A percentile compares a stretch with the other conserved stretches of the same genome.
Evolutionary conservation across 2,329 filamentous ascomycete species (phyloP).

Genomic region (Xylaria sp.): DNA sequence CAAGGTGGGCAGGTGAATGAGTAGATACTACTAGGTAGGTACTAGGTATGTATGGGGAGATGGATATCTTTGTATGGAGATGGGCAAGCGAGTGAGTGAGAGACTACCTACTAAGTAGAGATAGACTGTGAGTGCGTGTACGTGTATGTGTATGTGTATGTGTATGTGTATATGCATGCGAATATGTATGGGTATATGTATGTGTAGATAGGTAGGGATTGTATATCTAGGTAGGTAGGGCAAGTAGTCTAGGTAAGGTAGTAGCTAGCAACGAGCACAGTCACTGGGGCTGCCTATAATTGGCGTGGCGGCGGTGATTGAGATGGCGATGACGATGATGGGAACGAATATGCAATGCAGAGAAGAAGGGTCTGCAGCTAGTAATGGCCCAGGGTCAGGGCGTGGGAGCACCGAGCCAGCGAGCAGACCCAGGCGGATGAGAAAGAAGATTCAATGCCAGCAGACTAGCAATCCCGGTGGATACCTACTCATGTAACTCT

Average conservation of each 20-base stretch:
- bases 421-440: conserved; percentile 20
- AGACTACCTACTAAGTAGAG: too few relatives aligned
- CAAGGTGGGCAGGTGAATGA: background rate
- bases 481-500: conserved; percentile 31
- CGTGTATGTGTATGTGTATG: too few relatives aligned
- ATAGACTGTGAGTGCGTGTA: too few relatives aligned
- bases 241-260: background rate
- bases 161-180: too few relatives aligned
- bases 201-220: too few relatives aligned
- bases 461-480: conserved; percentile 29
- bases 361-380: conserved; percentile 11
- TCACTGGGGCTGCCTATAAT: background rate
- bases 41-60: too few relatives aligned
- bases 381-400: background rate
- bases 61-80: too few relatives aligned
- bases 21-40: too few relatives aligned
- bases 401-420: conserved; percentile 8
- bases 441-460: conserved; percentile 25
- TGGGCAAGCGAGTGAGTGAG: too few relatives aligned
- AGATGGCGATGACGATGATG: background rate
- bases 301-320: background rate
- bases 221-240: background rate
- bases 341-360: background rate
- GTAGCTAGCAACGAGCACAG: background rate
- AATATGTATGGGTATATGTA: too few relatives aligned